Evolutionary conservation across 257 asterid species (phyloP).

Genomic region (Solanum piurae): DNA sequence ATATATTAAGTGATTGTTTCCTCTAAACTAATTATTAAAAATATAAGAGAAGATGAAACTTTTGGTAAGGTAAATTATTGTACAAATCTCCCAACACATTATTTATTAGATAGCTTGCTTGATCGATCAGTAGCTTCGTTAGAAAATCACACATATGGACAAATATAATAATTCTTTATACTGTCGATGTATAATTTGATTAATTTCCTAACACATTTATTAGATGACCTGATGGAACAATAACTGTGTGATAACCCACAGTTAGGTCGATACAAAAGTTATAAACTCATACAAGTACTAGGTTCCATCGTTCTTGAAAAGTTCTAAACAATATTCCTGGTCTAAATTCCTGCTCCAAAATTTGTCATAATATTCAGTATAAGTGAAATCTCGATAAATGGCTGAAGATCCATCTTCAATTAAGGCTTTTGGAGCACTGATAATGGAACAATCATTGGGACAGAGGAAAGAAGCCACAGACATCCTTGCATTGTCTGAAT

Average conservation of each 20-base stretch:
- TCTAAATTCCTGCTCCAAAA: constrained; percentile 86
- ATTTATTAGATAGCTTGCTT: not conserved
- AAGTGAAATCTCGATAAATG: constrained; percentile 52
- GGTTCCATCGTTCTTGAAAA: constrained; percentile 36
- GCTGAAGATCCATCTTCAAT: constrained; percentile 18
- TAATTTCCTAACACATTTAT: not conserved
- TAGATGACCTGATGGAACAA: not conserved
- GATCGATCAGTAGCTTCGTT: not conserved
- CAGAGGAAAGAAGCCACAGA: constrained; percentile 88
- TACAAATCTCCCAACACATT: not conserved
- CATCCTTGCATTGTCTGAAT: constrained; percentile 48
- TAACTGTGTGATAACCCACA: not conserved
- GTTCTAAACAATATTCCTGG: constrained; percentile 66
- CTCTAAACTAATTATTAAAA: not conserved
- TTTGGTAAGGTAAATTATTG: no score
- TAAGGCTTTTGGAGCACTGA: constrained; percentile 64
- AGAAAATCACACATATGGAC: not conserved
- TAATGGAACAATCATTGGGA: constrained; percentile 47
- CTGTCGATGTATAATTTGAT: not conserved
- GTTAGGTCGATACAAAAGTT: not conserved
- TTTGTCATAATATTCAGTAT: constrained; percentile 63
- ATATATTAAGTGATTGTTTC: no score
- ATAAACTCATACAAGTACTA: not conserved
- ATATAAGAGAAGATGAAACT: no score
- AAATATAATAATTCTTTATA: not conserved